phyloP scores from a whole-genome alignment of 179 eudicot species.

The Heliamphora pulchella region DNA sequence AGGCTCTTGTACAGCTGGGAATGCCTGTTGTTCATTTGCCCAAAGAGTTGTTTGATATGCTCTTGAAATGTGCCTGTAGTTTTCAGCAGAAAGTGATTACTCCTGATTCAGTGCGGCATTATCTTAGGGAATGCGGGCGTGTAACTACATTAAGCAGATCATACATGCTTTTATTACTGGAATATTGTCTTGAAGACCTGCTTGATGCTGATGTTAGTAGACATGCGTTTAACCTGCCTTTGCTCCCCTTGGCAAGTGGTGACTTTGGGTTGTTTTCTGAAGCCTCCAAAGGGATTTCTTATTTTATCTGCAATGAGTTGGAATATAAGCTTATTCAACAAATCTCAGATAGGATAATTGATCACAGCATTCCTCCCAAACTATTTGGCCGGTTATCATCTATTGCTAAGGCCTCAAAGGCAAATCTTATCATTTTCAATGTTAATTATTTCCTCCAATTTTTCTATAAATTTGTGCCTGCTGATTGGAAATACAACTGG shows the following conservation, averaged over 20 bases:
- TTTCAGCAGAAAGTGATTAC: conserved; percentile 68
- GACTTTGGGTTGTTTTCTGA: conserved; percentile 63
- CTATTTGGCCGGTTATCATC: conserved; percentile 53
- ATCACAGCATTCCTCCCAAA: conserved; percentile 48
- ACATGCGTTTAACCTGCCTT: conserved; percentile 52
- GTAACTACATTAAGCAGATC: conserved; percentile 39
- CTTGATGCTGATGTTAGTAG: conserved; percentile 74
- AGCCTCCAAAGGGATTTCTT: conserved; percentile 49
- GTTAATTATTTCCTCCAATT: conserved; percentile 50
- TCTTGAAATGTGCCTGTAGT: conserved; percentile 43
- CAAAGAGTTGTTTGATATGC: conserved; percentile 54
- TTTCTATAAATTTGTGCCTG: conserved; percentile 64
- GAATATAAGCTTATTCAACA: conserved; percentile 67
- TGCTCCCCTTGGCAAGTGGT: conserved; percentile 93
- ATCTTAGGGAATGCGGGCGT: conserved; percentile 46
- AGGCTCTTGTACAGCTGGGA: conserved; percentile 69
- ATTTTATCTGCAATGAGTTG: conserved; percentile 72
- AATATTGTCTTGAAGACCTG: conserved; percentile 93
- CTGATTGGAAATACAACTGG: conserved; percentile 71
- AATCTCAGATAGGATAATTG: conserved; percentile 65
- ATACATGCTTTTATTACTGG: conserved; percentile 69
- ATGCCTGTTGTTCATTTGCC: conserved; percentile 83
- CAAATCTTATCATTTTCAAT: conserved; percentile 60
- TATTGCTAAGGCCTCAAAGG: conserved; percentile 69
- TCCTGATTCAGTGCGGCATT: conserved; percentile 76